Base-by-base conservation (phyloP, 768 basidiomycete genomes). In the Paxillus ammoniavirescens region DNA sequence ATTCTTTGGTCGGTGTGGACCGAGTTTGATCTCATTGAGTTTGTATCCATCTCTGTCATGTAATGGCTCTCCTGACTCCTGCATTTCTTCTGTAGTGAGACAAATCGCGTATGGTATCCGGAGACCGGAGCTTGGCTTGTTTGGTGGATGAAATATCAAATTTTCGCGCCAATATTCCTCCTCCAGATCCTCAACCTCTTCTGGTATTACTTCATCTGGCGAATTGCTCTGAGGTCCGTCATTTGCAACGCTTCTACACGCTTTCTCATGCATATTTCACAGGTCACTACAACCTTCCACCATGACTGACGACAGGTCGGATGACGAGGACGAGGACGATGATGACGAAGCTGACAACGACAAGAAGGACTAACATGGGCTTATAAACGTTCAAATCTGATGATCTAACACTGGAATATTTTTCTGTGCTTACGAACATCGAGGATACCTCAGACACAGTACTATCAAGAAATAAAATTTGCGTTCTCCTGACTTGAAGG, bases 1-100 rank as follows among this genome's bases (percentile, higher is more conserved):
- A 95, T 98, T 18, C 79, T 98, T 14, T 89, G 83, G 79, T 96
- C 93, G 3, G 87, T 95, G 4, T 93, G 86, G 86, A 77, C 64
- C 35, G 85, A 98, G 62, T 89, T 81, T 56, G 78, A 89, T 43
- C 72, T 88, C 13, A 74, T 89, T 48, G 91, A 92, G 87, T 91
- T 66, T 50, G 87, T 81, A 4, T 15, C 38, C n/a, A 49, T 37
- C 3, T 21, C 23, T 21, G 14, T 7, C 18, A 1, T 21, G 47
- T 14, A 40, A n/a, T 14, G 15, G 10, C 14, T 12, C 49, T 45
- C 59, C 52, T 58, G 7, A 60, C 31, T 5, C n/a, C 42, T 15
- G 23, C 47, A n/a, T 45, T 15, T 15, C 8, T 14, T 44, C 31
- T 9, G 14, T 55, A 89, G 88, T 5, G 79, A 80, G 60, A 69